Conservation (phyloP, 345 rosid species). For the Melastoma malabathricum region DNA sequence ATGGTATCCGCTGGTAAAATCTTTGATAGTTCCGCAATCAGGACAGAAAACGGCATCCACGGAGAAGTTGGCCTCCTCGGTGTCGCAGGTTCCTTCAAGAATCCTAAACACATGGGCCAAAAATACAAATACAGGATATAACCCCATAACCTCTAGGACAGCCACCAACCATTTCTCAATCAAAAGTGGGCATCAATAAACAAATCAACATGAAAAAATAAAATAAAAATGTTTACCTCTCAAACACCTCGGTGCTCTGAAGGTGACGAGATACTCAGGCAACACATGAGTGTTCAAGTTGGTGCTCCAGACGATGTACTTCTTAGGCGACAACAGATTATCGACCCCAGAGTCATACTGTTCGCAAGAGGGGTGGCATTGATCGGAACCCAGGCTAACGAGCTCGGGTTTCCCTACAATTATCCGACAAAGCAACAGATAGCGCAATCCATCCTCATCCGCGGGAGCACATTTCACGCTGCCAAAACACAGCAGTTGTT, state of each 20-base stretch:
- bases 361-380: slow-evolving; percentile 39
- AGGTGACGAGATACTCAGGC: slow-evolving; percentile 51
- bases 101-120: slow-evolving; percentile 10
- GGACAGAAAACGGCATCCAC: slow-evolving; percentile 64
- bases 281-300: slow-evolving; percentile 58
- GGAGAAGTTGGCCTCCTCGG: slow-evolving; percentile 45
- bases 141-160: too few species aligned
- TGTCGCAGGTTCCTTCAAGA: slow-evolving; percentile 10
- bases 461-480: slow-evolving; percentile 32
- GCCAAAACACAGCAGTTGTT: neutral
- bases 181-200: too few species aligned
- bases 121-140: too few species aligned
- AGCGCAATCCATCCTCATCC: slow-evolving; percentile 46
- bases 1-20: slow-evolving; percentile 34
- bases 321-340: slow-evolving; percentile 28
- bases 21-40: slow-evolving; percentile 47
- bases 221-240: slow-evolving; percentile 1
- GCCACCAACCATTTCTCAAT: too few species aligned
- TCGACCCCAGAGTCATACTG: slow-evolving; percentile 74
- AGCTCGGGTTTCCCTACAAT: slow-evolving; percentile 57
- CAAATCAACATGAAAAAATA: neutral
- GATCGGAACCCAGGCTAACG: slow-evolving; percentile 38
- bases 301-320: slow-evolving; percentile 59
- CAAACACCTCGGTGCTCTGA: slow-evolving; percentile 32
- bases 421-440: slow-evolving; percentile 60